Conservation (phyloP, 371 early-diverging fungal species). For the Syncephalastrum sp. region DNA sequence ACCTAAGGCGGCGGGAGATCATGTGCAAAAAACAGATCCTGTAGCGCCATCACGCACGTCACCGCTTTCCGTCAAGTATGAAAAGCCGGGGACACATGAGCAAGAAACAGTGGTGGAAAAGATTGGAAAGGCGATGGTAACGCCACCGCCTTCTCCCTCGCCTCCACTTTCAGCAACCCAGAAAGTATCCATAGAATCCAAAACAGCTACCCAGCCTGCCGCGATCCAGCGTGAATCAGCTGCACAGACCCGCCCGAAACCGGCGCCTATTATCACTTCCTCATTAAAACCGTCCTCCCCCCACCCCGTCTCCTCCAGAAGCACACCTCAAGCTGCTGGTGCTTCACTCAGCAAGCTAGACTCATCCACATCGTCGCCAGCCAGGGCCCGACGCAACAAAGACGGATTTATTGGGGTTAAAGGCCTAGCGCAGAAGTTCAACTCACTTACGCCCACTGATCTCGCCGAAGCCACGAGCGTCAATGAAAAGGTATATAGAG, state of each 20-base stretch:
- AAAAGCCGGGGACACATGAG: too few species aligned
- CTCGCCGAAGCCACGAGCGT: not conserved
- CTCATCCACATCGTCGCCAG: not conserved
- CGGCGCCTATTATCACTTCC: not conserved
- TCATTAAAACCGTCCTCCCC: not conserved
- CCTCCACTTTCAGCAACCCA: too few species aligned
- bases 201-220: too few species aligned
- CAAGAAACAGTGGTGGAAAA: too few species aligned
- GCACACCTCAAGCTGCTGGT: not conserved
- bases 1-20: too few species aligned
- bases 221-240: too few species aligned
- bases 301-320: not conserved
- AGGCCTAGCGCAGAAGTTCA: slow-evolving; percentile 7
- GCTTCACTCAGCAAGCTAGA: not conserved
- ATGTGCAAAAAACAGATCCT: too few species aligned
- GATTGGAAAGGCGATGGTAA: too few species aligned
- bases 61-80: too few species aligned
- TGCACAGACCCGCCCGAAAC: not conserved
- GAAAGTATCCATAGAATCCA: too few species aligned
- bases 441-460: not conserved
- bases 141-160: too few species aligned
- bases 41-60: too few species aligned
- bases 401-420: slow-evolving; percentile 15
- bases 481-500: not conserved
- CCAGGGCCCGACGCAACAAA: slow-evolving; percentile 5